Evolutionary conservation across 164 flowering plant genomes (phyloP), one percentile per base, ranked within the genome.

Genomic region (Berberis vulgaris): DNA sequence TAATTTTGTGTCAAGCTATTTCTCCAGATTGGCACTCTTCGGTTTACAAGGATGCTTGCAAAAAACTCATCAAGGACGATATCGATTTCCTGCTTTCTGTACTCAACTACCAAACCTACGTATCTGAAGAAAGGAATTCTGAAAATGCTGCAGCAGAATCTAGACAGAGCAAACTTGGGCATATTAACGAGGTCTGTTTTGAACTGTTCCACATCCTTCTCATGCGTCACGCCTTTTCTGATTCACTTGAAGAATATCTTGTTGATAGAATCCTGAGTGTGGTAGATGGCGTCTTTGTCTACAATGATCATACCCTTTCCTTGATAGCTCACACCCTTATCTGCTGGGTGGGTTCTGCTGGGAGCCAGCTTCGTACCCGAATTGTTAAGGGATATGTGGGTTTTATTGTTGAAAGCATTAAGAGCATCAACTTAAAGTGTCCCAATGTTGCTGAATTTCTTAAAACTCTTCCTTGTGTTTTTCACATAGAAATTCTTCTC

Each of bases 401-500:
- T 72, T 91, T 82, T 67, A 80, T 95, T 45, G 54, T 76, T 64
- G 87, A 80, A 61, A 91, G 80, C 79, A 79, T 74, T 49, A 82
- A 76, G 64, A 53, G 62, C 73, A 74, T 84, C 5, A 71, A 66
- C 49, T 64, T 70, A 49, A 69, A 67, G 40, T 75, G 79, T 49
- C 69, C 80, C 55, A 77, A 68, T 65, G 67, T 84, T 41, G 79
- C 78, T 66, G 94, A 87, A 47, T 59, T 91, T 62, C 69, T 84
- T 62, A 79, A 13, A 11, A 60, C 71, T 45, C 89, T 95, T 64
- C 97, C 99, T 5, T 85, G 84, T 61, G 41, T 71, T 11, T 82
- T 84, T 65, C 96, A 95, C 71, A 76, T 91, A 49, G 90, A 95
- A 83, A 83, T 91, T 68, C 84, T 95, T 69, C 81, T 95, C 40